These are phyloP conservation scores for Cantharellus cinnabarinus DNA, from an alignment of 768 basidiomycete genomes.

Conservation along the genomic window DNA sequence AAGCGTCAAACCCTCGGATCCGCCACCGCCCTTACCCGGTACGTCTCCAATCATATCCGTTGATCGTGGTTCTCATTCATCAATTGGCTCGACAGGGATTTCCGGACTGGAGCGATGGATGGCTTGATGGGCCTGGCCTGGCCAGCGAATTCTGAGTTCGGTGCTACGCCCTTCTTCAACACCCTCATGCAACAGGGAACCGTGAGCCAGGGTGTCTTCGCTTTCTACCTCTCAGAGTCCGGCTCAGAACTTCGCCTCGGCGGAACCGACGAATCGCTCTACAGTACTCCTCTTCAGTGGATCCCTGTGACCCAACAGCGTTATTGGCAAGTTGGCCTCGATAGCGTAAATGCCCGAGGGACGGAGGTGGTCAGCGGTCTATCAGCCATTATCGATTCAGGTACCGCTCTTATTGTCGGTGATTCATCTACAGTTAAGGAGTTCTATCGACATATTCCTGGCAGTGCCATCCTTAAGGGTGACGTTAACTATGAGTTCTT, in stretches of 20 bases:
- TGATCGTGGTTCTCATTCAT: background rate
- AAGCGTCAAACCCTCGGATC: slow-evolving; percentile 25
- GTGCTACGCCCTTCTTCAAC: slow-evolving; percentile 12
- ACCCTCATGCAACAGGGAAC: slow-evolving; percentile 10
- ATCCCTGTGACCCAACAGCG: slow-evolving; percentile 14
- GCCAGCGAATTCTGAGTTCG: slow-evolving; percentile 12
- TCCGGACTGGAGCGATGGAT: slow-evolving; percentile 15
- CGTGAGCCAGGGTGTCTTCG: slow-evolving; percentile 11
- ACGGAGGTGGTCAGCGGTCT: slow-evolving; percentile 6
- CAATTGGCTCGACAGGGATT: background rate
- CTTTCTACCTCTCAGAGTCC: slow-evolving; percentile 13
- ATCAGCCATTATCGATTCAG: slow-evolving; percentile 17
- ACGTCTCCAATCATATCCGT: background rate
- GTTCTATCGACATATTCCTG: slow-evolving; percentile 15
- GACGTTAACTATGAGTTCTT: slow-evolving; percentile 5
- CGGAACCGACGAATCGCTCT: slow-evolving; percentile 17
- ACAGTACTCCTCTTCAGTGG: slow-evolving; percentile 17
- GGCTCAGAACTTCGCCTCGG: slow-evolving; percentile 20
- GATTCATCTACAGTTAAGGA: slow-evolving; percentile 7
- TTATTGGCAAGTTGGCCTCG: slow-evolving; percentile 14
- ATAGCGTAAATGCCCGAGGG: slow-evolving; percentile 5
- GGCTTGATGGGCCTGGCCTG: slow-evolving; percentile 23
- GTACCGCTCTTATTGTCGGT: slow-evolving; percentile 15
- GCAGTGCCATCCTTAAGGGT: slow-evolving; percentile 9
- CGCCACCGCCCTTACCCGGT: slow-evolving; percentile 21